These are phyloP conservation scores for Scedosporium minutisporum DNA, from an alignment of 2,329 filamentous ascomycete genomes.

Conservation along the genomic window DNA sequence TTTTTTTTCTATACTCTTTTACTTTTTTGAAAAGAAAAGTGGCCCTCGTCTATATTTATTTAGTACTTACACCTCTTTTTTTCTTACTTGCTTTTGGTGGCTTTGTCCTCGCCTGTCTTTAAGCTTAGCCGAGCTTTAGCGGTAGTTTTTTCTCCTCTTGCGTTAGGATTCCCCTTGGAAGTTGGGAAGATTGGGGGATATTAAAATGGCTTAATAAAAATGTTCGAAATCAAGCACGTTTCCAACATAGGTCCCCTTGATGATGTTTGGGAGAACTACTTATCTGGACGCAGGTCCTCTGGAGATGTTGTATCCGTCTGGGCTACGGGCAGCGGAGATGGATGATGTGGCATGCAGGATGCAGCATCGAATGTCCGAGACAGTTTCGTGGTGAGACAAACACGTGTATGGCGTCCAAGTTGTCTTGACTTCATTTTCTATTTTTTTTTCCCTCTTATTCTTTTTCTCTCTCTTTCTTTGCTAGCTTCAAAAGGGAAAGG, in stretches of 20 bases:
- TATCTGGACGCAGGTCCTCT: too few relatives aligned
- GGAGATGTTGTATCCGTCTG: background rate
- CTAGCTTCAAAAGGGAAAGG: too few relatives aligned
- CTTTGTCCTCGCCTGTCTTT: background rate
- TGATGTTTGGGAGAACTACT: too few relatives aligned
- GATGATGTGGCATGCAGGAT: background rate
- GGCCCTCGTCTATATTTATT: constrained; percentile 11
- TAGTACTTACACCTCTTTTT: constrained; percentile 7
- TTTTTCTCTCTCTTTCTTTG: too few relatives aligned
- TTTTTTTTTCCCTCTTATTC: too few relatives aligned
- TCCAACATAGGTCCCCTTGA: too few relatives aligned
- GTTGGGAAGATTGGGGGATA: too few relatives aligned
- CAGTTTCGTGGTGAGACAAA: background rate
- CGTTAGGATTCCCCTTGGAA: too few relatives aligned
- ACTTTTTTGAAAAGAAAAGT: background rate
- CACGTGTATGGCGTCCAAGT: background rate
- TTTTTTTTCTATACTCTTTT: constrained; percentile 8
- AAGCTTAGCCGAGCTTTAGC: too few relatives aligned
- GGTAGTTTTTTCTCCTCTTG: too few relatives aligned
- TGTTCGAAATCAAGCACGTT: too few relatives aligned
- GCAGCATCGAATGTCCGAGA: background rate
- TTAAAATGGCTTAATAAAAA: too few relatives aligned
- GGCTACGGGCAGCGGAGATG: background rate
- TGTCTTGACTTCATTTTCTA: background rate
- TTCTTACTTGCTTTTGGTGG: constrained; percentile 7